Evolutionary conservation across 164 flowering plant species (phyloP), one percentile per base, ranked within the genome.

Genomic region (Vitis rupestris): DNA sequence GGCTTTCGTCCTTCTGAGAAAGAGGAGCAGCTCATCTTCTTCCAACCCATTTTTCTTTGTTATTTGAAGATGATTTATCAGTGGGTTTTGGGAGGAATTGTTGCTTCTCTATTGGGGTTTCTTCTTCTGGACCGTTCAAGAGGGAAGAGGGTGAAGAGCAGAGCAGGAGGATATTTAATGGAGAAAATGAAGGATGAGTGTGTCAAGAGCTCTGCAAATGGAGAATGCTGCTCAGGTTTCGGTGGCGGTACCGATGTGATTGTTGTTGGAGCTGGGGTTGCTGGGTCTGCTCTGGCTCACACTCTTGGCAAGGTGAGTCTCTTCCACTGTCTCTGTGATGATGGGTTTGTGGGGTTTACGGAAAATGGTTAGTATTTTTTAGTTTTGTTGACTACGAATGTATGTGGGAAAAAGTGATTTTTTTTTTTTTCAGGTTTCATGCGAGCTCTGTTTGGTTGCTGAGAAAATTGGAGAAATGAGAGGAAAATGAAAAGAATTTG

Each of bases 181-280:
- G 15, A 16, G 61, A 57, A 2, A 50, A 13, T 15, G 49, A 51
- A 11, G 13, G 47, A 44, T 49, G 47, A 17, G 48, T 61, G 17
- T 66, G n/a, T 54, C 67, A 58, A 58, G 72, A 61, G 77, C 65
- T 44, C 70, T 19, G 67, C 11, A 14, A 63, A 47, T 53, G 56
- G 65, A 48, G 59, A 56, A 31, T 48, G 49, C 12, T 14, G 47
- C 4, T 2, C 50, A 8, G 68, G 65, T 48, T 11, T 10, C 7
- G 74, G 4, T 1, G 55, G 19, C 11, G 47, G 52, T 7, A 17
- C 76, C 3, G 84, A 81, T 50, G 63, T 81, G 23, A 68, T 81
- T 55, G 70, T 81, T 31, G 84, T 81, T 17, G 84, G 84, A 13
- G 84, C 81, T 47, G 81, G 84, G 2, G 81, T 81, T 62, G 81